These are phyloP conservation scores for Puccinia sorghi DNA, from an alignment of 1,284 basidiomycete genomes.

Conservation along the genomic window DNA sequence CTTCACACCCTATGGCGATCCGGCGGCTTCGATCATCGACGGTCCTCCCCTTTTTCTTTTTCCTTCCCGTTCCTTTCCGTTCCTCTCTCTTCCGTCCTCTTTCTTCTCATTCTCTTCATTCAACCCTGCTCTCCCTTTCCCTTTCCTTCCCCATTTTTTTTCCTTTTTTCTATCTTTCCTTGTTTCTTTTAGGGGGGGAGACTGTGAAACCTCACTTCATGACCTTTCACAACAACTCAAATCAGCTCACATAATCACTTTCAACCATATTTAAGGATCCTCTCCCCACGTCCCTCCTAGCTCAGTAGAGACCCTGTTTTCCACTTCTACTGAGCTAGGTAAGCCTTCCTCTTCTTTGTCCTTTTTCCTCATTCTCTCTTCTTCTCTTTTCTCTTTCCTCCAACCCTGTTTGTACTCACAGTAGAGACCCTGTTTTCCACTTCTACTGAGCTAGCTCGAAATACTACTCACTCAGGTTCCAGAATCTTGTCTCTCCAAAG, in stretches of 20 bases:
- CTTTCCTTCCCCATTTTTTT: not conserved
- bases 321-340: not conserved
- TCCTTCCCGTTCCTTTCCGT: not conserved
- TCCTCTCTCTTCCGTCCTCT: not conserved
- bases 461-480: too few species aligned
- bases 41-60: not conserved
- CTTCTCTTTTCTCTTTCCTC: not conserved
- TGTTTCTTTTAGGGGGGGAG: slow-evolving; percentile 3
- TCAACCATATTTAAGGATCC: not conserved
- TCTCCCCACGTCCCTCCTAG: not conserved
- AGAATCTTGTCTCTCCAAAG: too few species aligned
- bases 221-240: not conserved
- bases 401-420: too few species aligned
- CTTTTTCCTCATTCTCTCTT: not conserved
- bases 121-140: not conserved
- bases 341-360: not conserved
- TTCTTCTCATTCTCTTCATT: not conserved
- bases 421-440: too few species aligned
- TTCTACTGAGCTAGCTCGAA: too few species aligned
- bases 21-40: not conserved
- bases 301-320: not conserved
- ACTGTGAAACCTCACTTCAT: not conserved
- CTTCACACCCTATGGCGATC: too few species aligned
- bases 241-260: not conserved
- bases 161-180: not conserved